phyloP scores from a whole-genome alignment of 352 stramenopile species.

The Globisporangium carolinianum region DNA sequence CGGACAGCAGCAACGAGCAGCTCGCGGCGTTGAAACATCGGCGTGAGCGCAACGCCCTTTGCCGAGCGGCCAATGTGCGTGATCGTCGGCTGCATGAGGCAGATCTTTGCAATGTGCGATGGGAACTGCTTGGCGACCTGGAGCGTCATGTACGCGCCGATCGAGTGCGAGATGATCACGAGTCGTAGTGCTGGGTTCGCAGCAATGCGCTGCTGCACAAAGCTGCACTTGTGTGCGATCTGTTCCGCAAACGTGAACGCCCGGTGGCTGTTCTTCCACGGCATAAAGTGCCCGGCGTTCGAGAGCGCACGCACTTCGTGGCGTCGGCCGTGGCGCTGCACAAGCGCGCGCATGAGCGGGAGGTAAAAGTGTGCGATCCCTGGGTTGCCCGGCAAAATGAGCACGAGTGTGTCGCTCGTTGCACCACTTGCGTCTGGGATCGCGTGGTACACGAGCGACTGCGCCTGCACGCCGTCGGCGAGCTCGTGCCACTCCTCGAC shows the following conservation, averaged over 20 bases:
- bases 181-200: slow-evolving; percentile 38
- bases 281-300: slow-evolving; percentile 58
- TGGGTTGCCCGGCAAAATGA: slow-evolving; percentile 63
- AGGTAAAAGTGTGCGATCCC: slow-evolving; percentile 60
- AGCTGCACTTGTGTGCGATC: slow-evolving; percentile 45
- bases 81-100: slow-evolving; percentile 68
- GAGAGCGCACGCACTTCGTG: slow-evolving; percentile 56
- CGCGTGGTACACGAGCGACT: slow-evolving; percentile 46
- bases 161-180: slow-evolving; percentile 62
- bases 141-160: slow-evolving; percentile 48
- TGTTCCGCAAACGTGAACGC: slow-evolving; percentile 53
- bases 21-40: slow-evolving; percentile 36
- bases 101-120: slow-evolving; percentile 43
- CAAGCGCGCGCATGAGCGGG: slow-evolving; percentile 53
- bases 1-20: slow-evolving; percentile 27
- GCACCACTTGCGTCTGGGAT: slow-evolving; percentile 7
- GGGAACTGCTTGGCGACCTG: slow-evolving; percentile 48
- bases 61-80: slow-evolving; percentile 46
- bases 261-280: slow-evolving; percentile 48
- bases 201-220: slow-evolving; percentile 30
- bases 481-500: slow-evolving; percentile 50
- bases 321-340: slow-evolving; percentile 19
- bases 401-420: slow-evolving; percentile 35
- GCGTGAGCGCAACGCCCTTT: slow-evolving; percentile 39
- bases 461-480: slow-evolving; percentile 25